Base-by-base conservation (phyloP, 2,329 filamentous ascomycete species). In the Xylaria sp. region DNA sequence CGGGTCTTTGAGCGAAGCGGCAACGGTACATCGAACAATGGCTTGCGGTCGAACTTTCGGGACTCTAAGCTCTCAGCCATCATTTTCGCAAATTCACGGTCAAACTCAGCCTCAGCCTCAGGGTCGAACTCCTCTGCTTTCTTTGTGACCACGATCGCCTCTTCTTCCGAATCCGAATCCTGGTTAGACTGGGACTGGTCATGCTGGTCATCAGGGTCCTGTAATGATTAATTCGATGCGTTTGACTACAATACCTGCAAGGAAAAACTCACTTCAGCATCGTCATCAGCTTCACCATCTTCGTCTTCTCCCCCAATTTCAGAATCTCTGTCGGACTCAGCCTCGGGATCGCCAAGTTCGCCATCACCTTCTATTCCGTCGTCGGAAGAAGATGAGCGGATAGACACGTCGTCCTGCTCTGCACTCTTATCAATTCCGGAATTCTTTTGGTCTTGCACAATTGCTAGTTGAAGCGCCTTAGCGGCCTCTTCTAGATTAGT, bases 21-120 rank as follows among this genome's bases (percentile, higher is more conserved):
- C n/a, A 99, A 83, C 1, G 97, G 94, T n/a, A 98, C 93, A 79
- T 99, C 97, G 77, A 99, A 98, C 60, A 96, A 87, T 32, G 93
- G 90, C 81, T 97, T 98, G 70, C 96, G 92, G 77, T 99, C 96
- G 74, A 97, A 97, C 76, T 97, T 98, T 75, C 96, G 90, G 4
- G 95, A 97, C 74, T 99, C 96, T 75, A 97, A 84, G 82, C 95
- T 98, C 80, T 99, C 96, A 60, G 94, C 89, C 95, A 99, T 98
- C 89, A 99, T 92, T 81, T 97, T 98, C 44, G 96, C 94, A 79
- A 97, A 96, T 81, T 98, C 96, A 75, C 95, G 93, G 78, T 99
- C 97, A 78, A 99, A 99, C 50, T 99, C 96, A 6, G 95, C 96
- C 77, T 99, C 96, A 48, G 92, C 93, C 81, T 98, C 94, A 0